phyloP scores from a whole-genome alignment of 2,329 filamentous ascomycete genomes.

The Sporothrix dimorphospora region DNA sequence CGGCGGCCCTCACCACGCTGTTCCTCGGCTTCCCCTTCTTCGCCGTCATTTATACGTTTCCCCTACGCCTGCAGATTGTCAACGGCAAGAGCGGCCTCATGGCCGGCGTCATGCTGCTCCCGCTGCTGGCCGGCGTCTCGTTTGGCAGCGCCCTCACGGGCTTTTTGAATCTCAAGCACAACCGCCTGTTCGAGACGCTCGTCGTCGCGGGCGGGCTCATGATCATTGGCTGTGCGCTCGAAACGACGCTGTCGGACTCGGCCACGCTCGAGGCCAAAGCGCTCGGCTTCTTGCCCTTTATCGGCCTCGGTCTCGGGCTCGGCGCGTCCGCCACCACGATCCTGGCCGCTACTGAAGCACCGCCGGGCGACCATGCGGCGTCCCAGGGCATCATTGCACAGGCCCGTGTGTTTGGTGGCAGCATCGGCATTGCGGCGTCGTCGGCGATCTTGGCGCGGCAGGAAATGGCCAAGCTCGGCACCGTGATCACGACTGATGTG shows the following conservation, averaged over 20 bases:
- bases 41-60: constrained; percentile 53
- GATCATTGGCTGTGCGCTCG: constrained; percentile 51
- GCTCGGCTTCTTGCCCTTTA: constrained; percentile 54
- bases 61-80: constrained; percentile 53
- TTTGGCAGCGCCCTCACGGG: constrained; percentile 50
- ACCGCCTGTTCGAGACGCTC: constrained; percentile 50
- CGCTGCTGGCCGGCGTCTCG: constrained; percentile 55
- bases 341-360: constrained; percentile 47
- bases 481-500: constrained; percentile 39
- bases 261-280: constrained; percentile 48
- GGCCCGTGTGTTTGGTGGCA: constrained; percentile 56
- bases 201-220: constrained; percentile 48
- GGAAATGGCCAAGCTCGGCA: constrained; percentile 39
- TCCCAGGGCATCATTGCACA: constrained; percentile 59
- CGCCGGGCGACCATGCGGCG: constrained; percentile 48
- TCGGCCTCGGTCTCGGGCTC: constrained; percentile 58
- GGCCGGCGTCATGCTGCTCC: constrained; percentile 56
- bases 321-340: constrained; percentile 54
- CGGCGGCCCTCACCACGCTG: constrained; percentile 50
- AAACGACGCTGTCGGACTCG: constrained; percentile 46
- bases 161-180: constrained; percentile 47
- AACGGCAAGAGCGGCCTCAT: constrained; percentile 50
- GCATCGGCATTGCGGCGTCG: constrained; percentile 57
- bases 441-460: constrained; percentile 49
- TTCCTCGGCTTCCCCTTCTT: constrained; percentile 56